Evolutionary conservation across 1,284 basidiomycete species (phyloP), one percentile per base, ranked within the genome.

Genomic region (Ganoderma meredithae): DNA sequence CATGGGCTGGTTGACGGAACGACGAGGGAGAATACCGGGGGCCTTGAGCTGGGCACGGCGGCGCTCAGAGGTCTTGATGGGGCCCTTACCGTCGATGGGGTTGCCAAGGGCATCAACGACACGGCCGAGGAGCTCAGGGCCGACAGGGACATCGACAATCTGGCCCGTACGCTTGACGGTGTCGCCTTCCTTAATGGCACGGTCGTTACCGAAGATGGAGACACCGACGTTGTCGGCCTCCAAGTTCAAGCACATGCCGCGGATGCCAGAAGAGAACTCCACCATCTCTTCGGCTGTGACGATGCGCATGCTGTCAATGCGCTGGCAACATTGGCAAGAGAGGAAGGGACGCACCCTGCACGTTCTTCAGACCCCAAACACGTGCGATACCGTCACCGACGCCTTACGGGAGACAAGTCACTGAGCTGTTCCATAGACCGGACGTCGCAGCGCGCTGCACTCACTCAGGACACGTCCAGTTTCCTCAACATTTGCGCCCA

Each of bases 201-300:
- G 95, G 87, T 99, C 97, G 85, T 96, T 97, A 94, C 97, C 97
- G 88, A 99, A 99, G 87, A 99, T 97, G 87, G 97, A 96, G 80
- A 99, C 95, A 96, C 97, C 97, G 86, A 99, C 97, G 80, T 98
- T 97, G 94, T 99, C 97, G 85, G 97, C 95, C 87, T 99, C 97
- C 90, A 99, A 94, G 94, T 99, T 99, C 83, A 99, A 87, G 84
- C 95, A 97, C 96, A 98, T 98, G 86, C 95, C 95, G 81, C 95
- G 95, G 80, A 99, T 91, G 86, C 97, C 97, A 68, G 97, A 99
- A 69, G 97, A 95, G 91, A 99, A 99, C 89, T 99, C 97, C 89
- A 99, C 97, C 97, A 99, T 99, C 91, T 99, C 97, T 86, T 99
- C 97, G 86, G 94, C 94, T 95, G 79, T 70, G 31, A n/a, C n/a